Base-by-base conservation (phyloP, 768 basidiomycete genomes). In the Macrocybe gigantea region DNA sequence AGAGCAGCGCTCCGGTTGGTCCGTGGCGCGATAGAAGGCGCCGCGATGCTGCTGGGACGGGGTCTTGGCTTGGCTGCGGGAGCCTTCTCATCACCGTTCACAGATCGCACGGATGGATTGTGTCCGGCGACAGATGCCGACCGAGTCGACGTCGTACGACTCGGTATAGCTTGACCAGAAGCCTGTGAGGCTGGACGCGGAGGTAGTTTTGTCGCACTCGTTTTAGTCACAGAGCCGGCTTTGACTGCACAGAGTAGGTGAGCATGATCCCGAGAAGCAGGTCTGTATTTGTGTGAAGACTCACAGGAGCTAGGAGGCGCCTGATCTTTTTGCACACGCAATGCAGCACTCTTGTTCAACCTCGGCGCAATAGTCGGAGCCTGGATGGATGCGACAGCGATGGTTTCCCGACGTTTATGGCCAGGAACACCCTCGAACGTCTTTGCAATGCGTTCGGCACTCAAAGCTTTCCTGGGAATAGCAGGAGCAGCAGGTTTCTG, bases 381-480 rank as follows among this genome's bases (percentile, higher is more conserved):
- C 35, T 71, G 75, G 10, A 77, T 75, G 35, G 81, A 83, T 12
- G 83, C 75, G 7, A 93, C 90, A 5, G 79, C 63, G 52, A 93
- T 82, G 10, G 78, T 79, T 59, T 88, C 86, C 29, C 84, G 69
- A 47, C 89, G 73, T 65, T 92, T 92, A 58, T 93, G 89, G 0
- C 89, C 89, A 5, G 90, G 89, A 3, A 92, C 83, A 33, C 88
- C 88, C 0, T 85, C 84, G 56, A 91, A 93, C 0, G 74, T 79
- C 62, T 73, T 75, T 36, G 59, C 64, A 35, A 55, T 33, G 11
- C 32, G 60, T n/a, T 56, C 67, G 10, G 64, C 63, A 29, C 67
- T 61, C 45, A 60, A 49, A 29, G 73, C 65, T 44, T 66, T 49
- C 47, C 68, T 69, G 54, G 64, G 71, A 38, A 69, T 68, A 5